Evolutionary conservation across 192 early-diverging fungal species (phyloP).

Genomic region (Coemansia sp.): DNA sequence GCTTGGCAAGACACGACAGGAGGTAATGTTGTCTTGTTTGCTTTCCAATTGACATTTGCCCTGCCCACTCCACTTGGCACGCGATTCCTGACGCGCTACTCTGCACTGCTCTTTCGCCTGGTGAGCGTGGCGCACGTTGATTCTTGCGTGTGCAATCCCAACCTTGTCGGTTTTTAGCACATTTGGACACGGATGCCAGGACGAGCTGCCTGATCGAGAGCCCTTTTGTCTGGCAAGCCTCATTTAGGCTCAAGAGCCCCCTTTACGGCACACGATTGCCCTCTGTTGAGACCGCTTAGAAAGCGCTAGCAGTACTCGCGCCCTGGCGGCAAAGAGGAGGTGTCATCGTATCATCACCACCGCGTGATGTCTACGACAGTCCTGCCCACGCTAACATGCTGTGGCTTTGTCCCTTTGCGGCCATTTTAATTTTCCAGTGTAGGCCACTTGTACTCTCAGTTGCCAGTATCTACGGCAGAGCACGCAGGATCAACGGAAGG

Average conservation of each 20-base stretch:
- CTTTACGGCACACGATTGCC: not conserved
- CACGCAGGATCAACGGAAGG: not conserved
- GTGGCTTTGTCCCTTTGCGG: not conserved
- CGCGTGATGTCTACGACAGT: no score
- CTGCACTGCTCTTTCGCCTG: not conserved
- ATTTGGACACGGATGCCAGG: not conserved
- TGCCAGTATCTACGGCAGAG: not conserved
- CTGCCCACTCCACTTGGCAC: no score
- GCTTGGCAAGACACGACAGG: not conserved
- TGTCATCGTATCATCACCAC: no score
- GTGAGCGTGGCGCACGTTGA: not conserved
- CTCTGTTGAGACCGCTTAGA: no score
- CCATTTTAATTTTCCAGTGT: not conserved
- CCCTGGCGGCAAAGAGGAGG: no score
- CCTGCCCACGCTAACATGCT: not conserved
- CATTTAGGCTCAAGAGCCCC: not conserved
- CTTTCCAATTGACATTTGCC: not conserved
- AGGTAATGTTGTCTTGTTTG: not conserved
- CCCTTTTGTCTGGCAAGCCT: not conserved
- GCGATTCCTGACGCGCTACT: no score
- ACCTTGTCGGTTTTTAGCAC: not conserved
- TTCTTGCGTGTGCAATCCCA: not conserved
- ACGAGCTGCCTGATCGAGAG: not conserved
- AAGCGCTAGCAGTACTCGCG: no score
- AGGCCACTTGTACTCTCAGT: not conserved